Evolutionary conservation across 2,329 filamentous ascomycete genomes (phyloP).

Genomic region (Talaromyces amestolkiae): DNA sequence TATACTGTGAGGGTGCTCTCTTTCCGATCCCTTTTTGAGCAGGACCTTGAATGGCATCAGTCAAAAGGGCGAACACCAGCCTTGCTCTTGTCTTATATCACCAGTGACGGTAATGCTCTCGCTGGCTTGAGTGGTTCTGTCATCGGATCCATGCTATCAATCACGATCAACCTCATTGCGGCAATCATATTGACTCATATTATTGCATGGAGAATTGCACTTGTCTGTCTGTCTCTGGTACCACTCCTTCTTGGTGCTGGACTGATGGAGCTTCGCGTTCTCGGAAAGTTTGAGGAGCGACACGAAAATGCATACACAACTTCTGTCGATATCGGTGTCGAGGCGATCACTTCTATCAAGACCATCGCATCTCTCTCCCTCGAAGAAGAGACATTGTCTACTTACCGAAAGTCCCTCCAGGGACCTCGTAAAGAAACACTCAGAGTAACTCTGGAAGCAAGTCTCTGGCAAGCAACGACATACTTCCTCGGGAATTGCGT

Average conservation of each 20-base stretch:
- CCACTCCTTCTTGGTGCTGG: conserved; percentile 68
- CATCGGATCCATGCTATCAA: conserved; percentile 66
- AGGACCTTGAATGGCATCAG: conserved; percentile 70
- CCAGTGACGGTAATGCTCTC: conserved; percentile 65
- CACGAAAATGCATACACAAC: conserved; percentile 52
- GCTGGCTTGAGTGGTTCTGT: conserved; percentile 69
- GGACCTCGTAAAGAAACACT: conserved; percentile 51
- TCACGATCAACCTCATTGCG: conserved; percentile 64
- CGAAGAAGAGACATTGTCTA: conserved; percentile 49
- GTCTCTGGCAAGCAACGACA: conserved; percentile 46
- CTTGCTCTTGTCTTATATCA: conserved; percentile 64
- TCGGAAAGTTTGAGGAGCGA: conserved; percentile 58
- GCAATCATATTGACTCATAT: conserved; percentile 69
- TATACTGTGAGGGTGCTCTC: conserved; percentile 63
- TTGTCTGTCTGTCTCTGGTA: conserved; percentile 68
- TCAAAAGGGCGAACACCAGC: conserved; percentile 61
- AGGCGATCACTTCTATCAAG: conserved; percentile 53
- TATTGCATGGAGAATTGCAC: conserved; percentile 71
- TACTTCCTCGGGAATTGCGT: conserved; percentile 60
- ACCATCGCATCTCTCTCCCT: conserved; percentile 53
- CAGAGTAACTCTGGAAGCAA: conserved; percentile 48
- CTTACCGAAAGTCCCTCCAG: conserved; percentile 46
- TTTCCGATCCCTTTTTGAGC: conserved; percentile 63
- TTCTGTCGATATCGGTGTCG: conserved; percentile 52
- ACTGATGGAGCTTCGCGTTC: conserved; percentile 63